These are phyloP conservation scores for Cicer cuneatum DNA, from an alignment of 306 rosid genomes.

Conservation along the genomic window DNA sequence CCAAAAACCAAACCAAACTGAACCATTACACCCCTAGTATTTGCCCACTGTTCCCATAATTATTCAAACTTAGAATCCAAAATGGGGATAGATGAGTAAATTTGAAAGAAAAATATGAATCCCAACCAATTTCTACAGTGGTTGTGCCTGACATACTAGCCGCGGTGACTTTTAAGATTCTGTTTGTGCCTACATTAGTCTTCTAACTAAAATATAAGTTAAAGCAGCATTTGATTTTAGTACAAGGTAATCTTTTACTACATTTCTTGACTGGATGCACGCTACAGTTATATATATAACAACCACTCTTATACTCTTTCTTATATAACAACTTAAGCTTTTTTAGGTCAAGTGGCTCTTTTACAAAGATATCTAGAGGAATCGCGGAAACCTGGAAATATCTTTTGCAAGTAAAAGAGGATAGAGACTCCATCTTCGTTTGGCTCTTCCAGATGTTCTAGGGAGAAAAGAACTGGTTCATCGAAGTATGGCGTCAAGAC, in stretches of 20 bases:
- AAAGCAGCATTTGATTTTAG: slow-evolving; percentile 20
- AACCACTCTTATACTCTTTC: slow-evolving; percentile 10
- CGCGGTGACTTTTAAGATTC: slow-evolving; percentile 12
- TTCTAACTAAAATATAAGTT: slow-evolving; percentile 25
- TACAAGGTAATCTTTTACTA: slow-evolving; percentile 22
- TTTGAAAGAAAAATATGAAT: background rate
- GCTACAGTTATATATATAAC: slow-evolving; percentile 20
- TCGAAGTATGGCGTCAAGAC: slow-evolving; percentile 81
- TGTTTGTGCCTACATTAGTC: slow-evolving; percentile 12
- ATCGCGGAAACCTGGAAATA: slow-evolving; percentile 77
- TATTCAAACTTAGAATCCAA: slow-evolving; percentile 17
- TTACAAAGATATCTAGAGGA: slow-evolving; percentile 38
- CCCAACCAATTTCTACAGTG: background rate
- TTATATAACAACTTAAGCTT: slow-evolving; percentile 18
- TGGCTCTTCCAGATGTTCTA: slow-evolving; percentile 57
- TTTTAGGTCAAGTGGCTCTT: slow-evolving; percentile 24
- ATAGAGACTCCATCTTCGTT: slow-evolving; percentile 97
- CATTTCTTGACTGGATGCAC: slow-evolving; percentile 23
- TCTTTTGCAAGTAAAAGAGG: slow-evolving; percentile 93
- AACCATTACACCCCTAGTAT: background rate
- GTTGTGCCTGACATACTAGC: slow-evolving; percentile 13
- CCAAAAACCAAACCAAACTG: no score
- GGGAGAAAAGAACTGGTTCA: slow-evolving; percentile 86
- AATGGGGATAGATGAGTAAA: background rate
- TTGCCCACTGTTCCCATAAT: background rate